These are phyloP conservation scores for Diaporthe velutina DNA, from an alignment of 2,329 filamentous ascomycete genomes.

Conservation along the genomic window DNA sequence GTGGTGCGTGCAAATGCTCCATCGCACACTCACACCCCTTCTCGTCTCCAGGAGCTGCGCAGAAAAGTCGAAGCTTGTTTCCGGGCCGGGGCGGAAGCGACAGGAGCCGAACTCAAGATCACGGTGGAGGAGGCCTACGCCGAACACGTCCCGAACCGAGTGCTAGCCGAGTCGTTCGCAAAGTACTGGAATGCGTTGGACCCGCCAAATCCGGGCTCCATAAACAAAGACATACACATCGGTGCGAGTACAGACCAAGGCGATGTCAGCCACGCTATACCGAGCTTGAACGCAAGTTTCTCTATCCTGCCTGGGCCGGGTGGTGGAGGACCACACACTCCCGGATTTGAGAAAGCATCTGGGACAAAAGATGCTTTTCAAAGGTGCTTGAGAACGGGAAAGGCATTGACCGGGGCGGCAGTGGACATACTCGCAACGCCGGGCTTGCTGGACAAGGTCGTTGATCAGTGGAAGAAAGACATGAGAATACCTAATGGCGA, in stretches of 20 bases:
- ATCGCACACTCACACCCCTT: constrained; percentile 45
- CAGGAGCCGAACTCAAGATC: constrained; percentile 62
- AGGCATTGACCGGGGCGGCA: constrained; percentile 61
- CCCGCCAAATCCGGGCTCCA: constrained; percentile 44
- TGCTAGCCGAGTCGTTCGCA: constrained; percentile 60
- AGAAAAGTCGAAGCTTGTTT: constrained; percentile 58
- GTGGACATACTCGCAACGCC: constrained; percentile 60
- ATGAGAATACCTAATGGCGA: constrained; percentile 36
- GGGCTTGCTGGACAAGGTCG: constrained; percentile 57
- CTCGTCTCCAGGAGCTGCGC: constrained; percentile 54
- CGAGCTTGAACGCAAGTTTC: constrained; percentile 66
- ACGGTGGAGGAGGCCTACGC: constrained; percentile 59
- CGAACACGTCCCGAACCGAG: constrained; percentile 67
- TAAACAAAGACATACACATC: constrained; percentile 25
- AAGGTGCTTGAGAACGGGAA: constrained; percentile 59
- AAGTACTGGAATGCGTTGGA: constrained; percentile 58
- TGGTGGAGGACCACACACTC: constrained; percentile 64
- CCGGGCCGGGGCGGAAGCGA: constrained; percentile 53
- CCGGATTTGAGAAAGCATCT: constrained; percentile 63
- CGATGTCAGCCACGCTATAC: constrained; percentile 69
- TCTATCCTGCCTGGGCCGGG: constrained; percentile 59
- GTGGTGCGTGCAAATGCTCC: constrained; percentile 55
- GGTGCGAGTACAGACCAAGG: constrained; percentile 71
- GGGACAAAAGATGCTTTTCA: constrained; percentile 62
- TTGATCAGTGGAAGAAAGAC: constrained; percentile 53